These are phyloP conservation scores for Trametes gibbosa DNA, from an alignment of 768 basidiomycete species.

Conservation along the genomic window DNA sequence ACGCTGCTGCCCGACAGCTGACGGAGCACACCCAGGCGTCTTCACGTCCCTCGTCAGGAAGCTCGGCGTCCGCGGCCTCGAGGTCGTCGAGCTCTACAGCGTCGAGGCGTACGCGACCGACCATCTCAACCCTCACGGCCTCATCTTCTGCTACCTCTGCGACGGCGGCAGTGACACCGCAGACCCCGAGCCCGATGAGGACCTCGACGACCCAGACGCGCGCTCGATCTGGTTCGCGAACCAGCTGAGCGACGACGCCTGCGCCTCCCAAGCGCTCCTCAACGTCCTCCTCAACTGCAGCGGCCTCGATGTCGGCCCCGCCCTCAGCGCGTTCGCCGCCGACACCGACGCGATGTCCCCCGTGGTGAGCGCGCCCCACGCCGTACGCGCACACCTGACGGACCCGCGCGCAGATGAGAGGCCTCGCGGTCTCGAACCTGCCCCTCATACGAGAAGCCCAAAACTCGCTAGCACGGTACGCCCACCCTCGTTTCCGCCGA, in stretches of 20 bases:
- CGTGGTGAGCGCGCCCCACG: slow-evolving; percentile 40
- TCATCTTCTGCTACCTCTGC: slow-evolving; percentile 65
- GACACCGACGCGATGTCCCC: slow-evolving; percentile 58
- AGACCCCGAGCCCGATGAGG: background rate
- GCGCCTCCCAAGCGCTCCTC: slow-evolving; percentile 59
- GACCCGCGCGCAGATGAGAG: slow-evolving; percentile 53
- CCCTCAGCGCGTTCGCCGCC: slow-evolving; percentile 41
- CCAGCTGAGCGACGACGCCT: slow-evolving; percentile 65
- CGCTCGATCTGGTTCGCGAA: slow-evolving; percentile 66
- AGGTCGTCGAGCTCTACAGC: slow-evolving; percentile 58
- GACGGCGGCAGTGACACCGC: slow-evolving; percentile 39
- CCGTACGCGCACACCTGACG: background rate
- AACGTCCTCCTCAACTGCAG: slow-evolving; percentile 61
- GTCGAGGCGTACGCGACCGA: slow-evolving; percentile 65
- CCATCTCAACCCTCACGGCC: slow-evolving; percentile 54
- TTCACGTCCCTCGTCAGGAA: slow-evolving; percentile 56
- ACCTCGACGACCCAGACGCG: slow-evolving; percentile 46
- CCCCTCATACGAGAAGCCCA: slow-evolving; percentile 52
- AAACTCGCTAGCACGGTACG: slow-evolving; percentile 61
- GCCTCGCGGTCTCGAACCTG: slow-evolving; percentile 59
- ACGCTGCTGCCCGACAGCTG: too few species aligned
- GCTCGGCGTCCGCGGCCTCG: slow-evolving; percentile 51
- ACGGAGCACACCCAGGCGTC: too few species aligned
- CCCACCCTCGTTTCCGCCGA: background rate
- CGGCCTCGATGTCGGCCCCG: slow-evolving; percentile 45